Evolutionary conservation across 768 basidiomycete genomes (phyloP), one percentile per base, ranked within the genome.

Genomic region (Naematelia aurantialba): DNA sequence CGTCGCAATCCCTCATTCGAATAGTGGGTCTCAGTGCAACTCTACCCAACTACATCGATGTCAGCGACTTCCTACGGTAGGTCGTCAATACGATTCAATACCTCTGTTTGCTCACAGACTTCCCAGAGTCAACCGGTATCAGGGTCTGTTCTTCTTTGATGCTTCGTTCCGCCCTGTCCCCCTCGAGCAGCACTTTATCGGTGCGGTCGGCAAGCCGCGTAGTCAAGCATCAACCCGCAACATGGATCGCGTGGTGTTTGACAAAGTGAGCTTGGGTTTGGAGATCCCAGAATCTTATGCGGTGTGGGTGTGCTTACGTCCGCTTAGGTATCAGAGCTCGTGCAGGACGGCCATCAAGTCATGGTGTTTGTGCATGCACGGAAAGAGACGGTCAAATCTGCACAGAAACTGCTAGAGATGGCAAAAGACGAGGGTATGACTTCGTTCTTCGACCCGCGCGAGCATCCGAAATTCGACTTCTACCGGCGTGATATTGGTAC

Each of bases 321-420:
- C 46, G 17, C 0, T 1, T 59, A 78, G 78, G 91, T 98, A 19
- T 83, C 87, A 2, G 87, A 89, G 30, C 81, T 98, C 4, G 89
- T 98, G 26, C 81, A 79, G n/a, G 83, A 86, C 66, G 96, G 93
- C 2, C 96, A 99, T 78, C 96, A 98, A 76, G 91, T 96, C 60
- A 98, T 99, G 93, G 93, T 99, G 0, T 99, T 99, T 70, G 96
- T 99, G 8, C 96, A 99, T 76, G 91, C 96, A 13, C 84, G 96
- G 27, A 98, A 96, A 79, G 96, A 98, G 72, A 99, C 96, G 0
- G 96, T 98, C 53, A 96, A 94, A 73, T 84, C 89, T 0, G 93
- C 93, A 0, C 79, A 85, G 69, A 84, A 82, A 10, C 81, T 99
- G 24, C 85, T 85, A 58, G 96, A 98, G 61, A 81, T 86, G 57